Evolutionary conservation across 331 rosid species (phyloP).

Genomic region (Ulmus americana): DNA sequence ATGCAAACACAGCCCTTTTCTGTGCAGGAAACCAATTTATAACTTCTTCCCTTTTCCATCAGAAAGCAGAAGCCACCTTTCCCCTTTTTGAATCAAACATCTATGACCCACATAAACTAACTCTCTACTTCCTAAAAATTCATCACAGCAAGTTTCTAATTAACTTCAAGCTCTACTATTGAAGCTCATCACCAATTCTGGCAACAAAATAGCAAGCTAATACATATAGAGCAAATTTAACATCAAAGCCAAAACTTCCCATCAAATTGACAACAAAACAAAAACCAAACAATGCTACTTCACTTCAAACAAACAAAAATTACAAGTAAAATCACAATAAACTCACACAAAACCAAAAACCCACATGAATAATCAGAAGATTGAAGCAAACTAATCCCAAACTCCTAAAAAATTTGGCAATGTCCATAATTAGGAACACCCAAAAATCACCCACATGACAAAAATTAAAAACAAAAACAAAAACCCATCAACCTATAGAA

Average conservation of each 20-base stretch:
- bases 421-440: background rate
- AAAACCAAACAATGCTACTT: background rate
- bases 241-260: background rate
- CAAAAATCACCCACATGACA: background rate
- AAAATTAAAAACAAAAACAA: background rate
- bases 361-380: background rate
- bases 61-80: background rate
- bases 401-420: background rate
- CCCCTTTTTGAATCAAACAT: background rate
- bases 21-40: background rate
- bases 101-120: background rate
- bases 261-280: background rate
- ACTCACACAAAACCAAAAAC: background rate
- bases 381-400: conserved; percentile 12
- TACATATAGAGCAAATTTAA: too few species aligned
- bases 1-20: background rate
- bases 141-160: background rate
- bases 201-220: background rate
- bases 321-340: background rate
- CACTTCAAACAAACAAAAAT: background rate
- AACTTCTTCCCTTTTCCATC: background rate
- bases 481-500: background rate
- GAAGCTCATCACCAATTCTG: background rate
- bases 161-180: background rate
- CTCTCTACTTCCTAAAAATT: background rate